Evolutionary conservation across 768 basidiomycete genomes (phyloP).

Genomic region (Leccinellum albellum): DNA sequence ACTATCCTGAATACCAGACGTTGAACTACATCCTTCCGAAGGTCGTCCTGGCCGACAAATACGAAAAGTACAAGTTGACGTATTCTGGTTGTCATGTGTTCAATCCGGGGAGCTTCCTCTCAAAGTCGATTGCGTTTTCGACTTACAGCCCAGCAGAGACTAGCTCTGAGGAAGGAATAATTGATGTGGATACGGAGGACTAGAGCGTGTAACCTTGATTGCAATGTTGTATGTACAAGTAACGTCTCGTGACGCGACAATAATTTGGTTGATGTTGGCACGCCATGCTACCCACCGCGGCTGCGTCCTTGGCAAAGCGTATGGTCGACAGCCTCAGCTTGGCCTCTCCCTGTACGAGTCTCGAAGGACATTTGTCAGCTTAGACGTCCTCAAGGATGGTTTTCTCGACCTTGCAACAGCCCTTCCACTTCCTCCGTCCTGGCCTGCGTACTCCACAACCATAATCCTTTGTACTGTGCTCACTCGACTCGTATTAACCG

Average conservation of each 20-base stretch:
- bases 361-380: constrained; percentile 22
- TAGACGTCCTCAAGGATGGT: constrained; percentile 47
- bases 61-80: constrained; percentile 92
- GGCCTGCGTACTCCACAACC: constrained; percentile 70
- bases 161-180: constrained; percentile 76
- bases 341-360: background rate
- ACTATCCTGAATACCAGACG: background rate
- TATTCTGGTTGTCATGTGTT: constrained; percentile 99
- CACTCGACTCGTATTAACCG: constrained; percentile 54
- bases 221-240: background rate
- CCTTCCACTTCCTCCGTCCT: constrained; percentile 63
- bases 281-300: constrained; percentile 13
- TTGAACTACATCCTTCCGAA: constrained; percentile 30
- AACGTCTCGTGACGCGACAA: background rate
- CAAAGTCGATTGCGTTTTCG: constrained; percentile 79
- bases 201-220: constrained; percentile 5
- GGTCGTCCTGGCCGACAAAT: constrained; percentile 94
- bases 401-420: constrained; percentile 76
- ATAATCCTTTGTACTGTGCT: constrained; percentile 67
- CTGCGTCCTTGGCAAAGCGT: constrained; percentile 4
- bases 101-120: constrained; percentile 92
- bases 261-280: constrained; percentile 23
- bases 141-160: constrained; percentile 84
- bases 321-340: constrained; percentile 5
- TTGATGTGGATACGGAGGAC: constrained; percentile 40